Conservation (phyloP, 129 eudicot species). For the Calendula officinalis region DNA sequence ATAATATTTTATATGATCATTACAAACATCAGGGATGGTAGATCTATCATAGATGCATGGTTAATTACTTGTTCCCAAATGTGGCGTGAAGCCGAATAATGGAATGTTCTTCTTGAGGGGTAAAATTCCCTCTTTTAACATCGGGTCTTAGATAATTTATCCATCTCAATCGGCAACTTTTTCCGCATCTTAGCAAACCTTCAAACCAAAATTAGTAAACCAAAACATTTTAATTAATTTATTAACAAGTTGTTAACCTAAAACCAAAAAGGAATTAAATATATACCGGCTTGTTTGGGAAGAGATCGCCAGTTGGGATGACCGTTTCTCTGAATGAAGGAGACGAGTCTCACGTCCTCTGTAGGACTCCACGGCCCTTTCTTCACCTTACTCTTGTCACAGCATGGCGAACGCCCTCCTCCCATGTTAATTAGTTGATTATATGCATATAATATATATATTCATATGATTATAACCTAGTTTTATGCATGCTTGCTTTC, state of each 20-base stretch:
- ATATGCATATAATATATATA: too few relatives aligned
- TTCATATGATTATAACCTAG: not conserved
- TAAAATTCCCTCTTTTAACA: slow-evolving; percentile 68
- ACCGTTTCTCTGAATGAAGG: slow-evolving; percentile 51
- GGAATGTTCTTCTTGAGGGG: slow-evolving; percentile 57
- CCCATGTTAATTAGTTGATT: slow-evolving; percentile 3
- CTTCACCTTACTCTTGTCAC: slow-evolving; percentile 71
- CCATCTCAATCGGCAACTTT: slow-evolving; percentile 86
- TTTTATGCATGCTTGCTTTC: not conserved
- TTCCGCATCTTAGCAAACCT: slow-evolving; percentile 79
- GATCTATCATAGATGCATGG: not conserved
- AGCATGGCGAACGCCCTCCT: slow-evolving; percentile 64
- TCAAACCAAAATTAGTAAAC: not conserved
- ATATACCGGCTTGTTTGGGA: slow-evolving; percentile 69
- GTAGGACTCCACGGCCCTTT: slow-evolving; percentile 78
- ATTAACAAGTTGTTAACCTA: too few relatives aligned
- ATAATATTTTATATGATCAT: not conserved
- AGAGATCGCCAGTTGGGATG: slow-evolving; percentile 74
- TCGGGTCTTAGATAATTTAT: slow-evolving; percentile 79
- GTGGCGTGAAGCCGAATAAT: slow-evolving; percentile 55
- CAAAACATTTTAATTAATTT: not conserved
- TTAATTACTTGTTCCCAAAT: slow-evolving; percentile 66
- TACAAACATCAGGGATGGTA: not conserved
- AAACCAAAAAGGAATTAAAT: not conserved
- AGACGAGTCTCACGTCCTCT: slow-evolving; percentile 50